Evolutionary conservation across 2,329 filamentous ascomycete genomes (phyloP).

Genomic region (Alternaria ethzedia): DNA sequence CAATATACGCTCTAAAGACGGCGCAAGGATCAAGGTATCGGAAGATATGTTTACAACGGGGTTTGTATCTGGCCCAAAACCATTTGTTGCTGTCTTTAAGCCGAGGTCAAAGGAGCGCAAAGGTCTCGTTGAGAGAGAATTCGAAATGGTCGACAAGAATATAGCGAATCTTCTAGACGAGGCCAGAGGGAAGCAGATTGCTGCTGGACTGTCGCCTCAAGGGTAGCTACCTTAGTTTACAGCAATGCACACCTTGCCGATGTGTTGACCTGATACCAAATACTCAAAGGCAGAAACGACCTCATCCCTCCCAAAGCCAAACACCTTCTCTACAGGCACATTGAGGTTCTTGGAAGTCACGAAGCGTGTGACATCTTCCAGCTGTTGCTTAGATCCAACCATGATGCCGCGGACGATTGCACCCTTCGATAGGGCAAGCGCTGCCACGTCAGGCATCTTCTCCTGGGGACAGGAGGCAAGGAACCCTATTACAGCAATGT

Average conservation of each 20-base stretch:
- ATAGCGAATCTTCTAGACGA: not conserved
- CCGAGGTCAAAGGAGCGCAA: not conserved
- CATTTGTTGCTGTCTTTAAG: conserved; percentile 16
- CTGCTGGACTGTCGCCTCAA: not conserved
- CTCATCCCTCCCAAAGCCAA: conserved; percentile 40
- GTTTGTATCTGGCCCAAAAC: conserved; percentile 29
- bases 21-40: conserved; percentile 21
- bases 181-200: not conserved
- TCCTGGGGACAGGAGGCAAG: conserved; percentile 31
- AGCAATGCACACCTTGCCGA: conserved; percentile 29
- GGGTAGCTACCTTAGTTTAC: not conserved
- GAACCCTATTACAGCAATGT: conserved; percentile 56
- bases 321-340: conserved; percentile 39
- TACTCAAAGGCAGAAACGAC: conserved; percentile 42
- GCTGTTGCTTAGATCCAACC: conserved; percentile 64
- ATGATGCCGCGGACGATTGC: conserved; percentile 57
- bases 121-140: not conserved
- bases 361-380: conserved; percentile 44
- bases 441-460: conserved; percentile 43
- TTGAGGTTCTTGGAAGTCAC: conserved; percentile 37
- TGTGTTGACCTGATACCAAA: conserved; percentile 41
- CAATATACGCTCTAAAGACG: conserved; percentile 43
- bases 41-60: conserved; percentile 28
- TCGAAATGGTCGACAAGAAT: not conserved
- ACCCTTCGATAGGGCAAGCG: conserved; percentile 35